A percentile compares a stretch with the other conserved stretches of the same genome.
phyloP scores from a whole-genome alignment of 192 early-diverging fungal genomes.

The Coemansia sp. region DNA sequence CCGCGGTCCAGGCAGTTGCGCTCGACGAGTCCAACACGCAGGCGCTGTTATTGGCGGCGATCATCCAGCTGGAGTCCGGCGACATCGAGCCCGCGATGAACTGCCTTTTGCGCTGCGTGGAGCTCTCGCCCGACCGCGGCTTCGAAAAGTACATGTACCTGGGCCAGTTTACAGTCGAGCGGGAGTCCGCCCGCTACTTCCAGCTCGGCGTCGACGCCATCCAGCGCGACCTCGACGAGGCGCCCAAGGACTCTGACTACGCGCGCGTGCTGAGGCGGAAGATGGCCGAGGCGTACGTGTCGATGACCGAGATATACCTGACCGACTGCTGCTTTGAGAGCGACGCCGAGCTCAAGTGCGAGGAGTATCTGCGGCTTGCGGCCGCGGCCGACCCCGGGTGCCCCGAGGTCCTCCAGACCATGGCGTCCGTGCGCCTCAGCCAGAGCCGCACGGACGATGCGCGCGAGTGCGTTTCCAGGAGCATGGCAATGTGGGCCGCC shows the following conservation, averaged over 20 bases:
- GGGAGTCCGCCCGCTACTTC: slow-evolving; percentile 68
- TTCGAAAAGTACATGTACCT: slow-evolving; percentile 88
- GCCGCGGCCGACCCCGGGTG: slow-evolving; percentile 64
- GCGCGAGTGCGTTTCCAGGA: slow-evolving; percentile 58
- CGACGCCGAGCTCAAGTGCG: slow-evolving; percentile 70
- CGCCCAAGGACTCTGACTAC: slow-evolving; percentile 26
- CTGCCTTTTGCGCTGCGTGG: slow-evolving; percentile 56
- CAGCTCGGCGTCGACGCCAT: slow-evolving; percentile 71
- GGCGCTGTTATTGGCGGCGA: slow-evolving; percentile 68
- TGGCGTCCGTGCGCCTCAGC: slow-evolving; percentile 87
- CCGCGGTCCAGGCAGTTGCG: slow-evolving; percentile 65
- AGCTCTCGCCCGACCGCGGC: slow-evolving; percentile 64
- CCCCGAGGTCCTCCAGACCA: slow-evolving; percentile 83
- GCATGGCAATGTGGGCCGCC: slow-evolving; percentile 71
- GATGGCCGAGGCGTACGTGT: slow-evolving; percentile 82
- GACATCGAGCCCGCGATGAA: slow-evolving; percentile 62
- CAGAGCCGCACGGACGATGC: slow-evolving; percentile 84
- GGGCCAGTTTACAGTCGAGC: slow-evolving; percentile 66
- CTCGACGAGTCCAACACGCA: slow-evolving; percentile 58
- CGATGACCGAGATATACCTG: slow-evolving; percentile 96
- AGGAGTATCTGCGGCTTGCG: slow-evolving; percentile 68
- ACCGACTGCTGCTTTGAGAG: slow-evolving; percentile 97
- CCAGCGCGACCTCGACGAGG: slow-evolving; percentile 51
- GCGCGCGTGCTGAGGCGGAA: slow-evolving; percentile 57
- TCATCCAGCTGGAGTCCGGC: slow-evolving; percentile 74